Percentiles rank a stretch among this genome's conserved stretches.
Conservation (phyloP, 108 stramenopile species). For the Nitzschia putrida region DNA sequence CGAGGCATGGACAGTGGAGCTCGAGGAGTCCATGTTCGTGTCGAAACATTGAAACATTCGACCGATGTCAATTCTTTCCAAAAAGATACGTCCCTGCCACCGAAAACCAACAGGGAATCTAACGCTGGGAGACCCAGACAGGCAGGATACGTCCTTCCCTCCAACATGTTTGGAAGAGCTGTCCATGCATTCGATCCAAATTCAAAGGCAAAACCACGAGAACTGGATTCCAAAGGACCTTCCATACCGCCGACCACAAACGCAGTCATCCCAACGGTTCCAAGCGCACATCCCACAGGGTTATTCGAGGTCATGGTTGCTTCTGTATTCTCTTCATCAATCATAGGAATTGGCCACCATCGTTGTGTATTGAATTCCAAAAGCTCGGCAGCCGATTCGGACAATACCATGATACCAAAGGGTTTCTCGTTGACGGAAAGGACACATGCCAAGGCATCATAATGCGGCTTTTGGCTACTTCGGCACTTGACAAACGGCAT, state of each 20-base stretch:
- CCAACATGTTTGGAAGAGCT: neutral
- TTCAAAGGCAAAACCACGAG: neutral
- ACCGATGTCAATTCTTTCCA: constrained; percentile 7
- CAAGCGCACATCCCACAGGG: neutral
- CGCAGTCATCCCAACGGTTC: neutral
- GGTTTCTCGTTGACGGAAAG: neutral
- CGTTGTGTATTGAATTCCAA: constrained; percentile 19
- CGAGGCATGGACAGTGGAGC: constrained; percentile 1
- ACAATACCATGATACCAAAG: constrained; percentile 4
- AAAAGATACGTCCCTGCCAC: neutral
- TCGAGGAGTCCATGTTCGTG: constrained; percentile 4
- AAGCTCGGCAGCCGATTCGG: constrained; percentile 5
- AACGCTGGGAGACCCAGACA: neutral
- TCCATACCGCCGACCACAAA: constrained; percentile 5
- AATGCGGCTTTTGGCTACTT: constrained; percentile 16
- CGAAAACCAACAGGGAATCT: neutral
- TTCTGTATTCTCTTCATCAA: neutral
- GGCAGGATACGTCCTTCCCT: constrained; percentile 6
- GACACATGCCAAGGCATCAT: constrained; percentile 12
- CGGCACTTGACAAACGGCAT: constrained; percentile 4
- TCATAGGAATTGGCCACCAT: constrained; percentile 18
- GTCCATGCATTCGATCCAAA: constrained; percentile 10
- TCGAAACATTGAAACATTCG: neutral
- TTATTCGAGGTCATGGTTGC: neutral
- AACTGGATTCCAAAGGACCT: no score